Conservation (phyloP, 345 rosid species). For the Tarenaya hassleriana region DNA sequence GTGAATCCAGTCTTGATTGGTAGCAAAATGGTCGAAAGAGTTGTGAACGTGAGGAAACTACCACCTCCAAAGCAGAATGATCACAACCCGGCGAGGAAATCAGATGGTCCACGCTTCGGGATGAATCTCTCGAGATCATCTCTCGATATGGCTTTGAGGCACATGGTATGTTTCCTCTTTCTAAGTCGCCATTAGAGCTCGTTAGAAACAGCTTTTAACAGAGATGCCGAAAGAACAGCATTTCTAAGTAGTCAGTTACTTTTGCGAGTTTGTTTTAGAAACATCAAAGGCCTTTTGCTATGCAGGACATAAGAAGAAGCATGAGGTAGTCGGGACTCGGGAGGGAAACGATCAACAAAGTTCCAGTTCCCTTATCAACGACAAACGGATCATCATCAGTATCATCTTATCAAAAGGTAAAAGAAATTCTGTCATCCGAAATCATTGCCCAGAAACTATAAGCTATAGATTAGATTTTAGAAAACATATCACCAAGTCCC, state of each 20-base stretch:
- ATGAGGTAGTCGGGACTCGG: too few relatives aligned
- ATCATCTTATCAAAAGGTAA: too few relatives aligned
- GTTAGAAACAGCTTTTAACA: neutral
- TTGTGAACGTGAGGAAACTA: constrained; percentile 80
- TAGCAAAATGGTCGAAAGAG: constrained; percentile 81
- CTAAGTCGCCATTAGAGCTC: constrained; percentile 5
- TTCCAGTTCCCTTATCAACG: too few relatives aligned
- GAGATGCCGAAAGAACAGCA: too few relatives aligned
- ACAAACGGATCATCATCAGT: too few relatives aligned
- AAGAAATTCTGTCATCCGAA: too few relatives aligned
- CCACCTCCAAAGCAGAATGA: constrained; percentile 62
- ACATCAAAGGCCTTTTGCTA: neutral
- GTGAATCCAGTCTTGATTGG: constrained; percentile 72
- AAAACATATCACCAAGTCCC: too few relatives aligned
- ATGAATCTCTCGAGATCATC: constrained; percentile 72
- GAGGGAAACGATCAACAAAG: too few relatives aligned
- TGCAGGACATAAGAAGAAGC: constrained; percentile 28
- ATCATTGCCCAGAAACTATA: too few relatives aligned
- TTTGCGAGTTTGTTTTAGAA: neutral
- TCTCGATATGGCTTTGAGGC: constrained; percentile 85
- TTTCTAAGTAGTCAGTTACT: neutral
- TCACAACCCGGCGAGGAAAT: constrained; percentile 34
- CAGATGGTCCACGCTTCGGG: constrained; percentile 57
- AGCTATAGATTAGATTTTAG: too few relatives aligned
- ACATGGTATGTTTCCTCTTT: constrained; percentile 51